These are phyloP conservation scores for Epithele typhae DNA, from an alignment of 768 basidiomycete genomes.

Conservation along the genomic window DNA sequence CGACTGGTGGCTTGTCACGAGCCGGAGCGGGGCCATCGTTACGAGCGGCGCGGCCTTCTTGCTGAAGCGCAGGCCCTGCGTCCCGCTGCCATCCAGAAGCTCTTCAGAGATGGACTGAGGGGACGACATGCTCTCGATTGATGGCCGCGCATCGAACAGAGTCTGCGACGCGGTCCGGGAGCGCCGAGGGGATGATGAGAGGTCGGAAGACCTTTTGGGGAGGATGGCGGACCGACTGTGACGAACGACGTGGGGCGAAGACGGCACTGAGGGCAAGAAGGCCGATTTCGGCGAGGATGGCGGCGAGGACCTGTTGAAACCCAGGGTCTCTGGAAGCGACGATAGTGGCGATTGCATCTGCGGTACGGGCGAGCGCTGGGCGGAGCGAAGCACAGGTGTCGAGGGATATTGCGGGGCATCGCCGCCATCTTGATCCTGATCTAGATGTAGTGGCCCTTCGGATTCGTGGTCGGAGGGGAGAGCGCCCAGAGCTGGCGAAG, in stretches of 20 bases:
- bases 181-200: constrained; percentile 5
- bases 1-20: constrained; percentile 23
- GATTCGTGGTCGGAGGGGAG: constrained; percentile 6
- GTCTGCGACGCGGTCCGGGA: constrained; percentile 10
- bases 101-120: constrained; percentile 37
- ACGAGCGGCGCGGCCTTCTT: constrained; percentile 1
- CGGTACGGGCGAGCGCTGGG: constrained; percentile 1
- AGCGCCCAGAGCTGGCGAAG: constrained; percentile 12
- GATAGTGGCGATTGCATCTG: constrained; percentile 11
- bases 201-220: neutral
- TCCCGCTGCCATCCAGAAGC: constrained; percentile 18
- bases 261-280: constrained; percentile 4
- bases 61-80: constrained; percentile 8
- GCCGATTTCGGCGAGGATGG: constrained; percentile 17
- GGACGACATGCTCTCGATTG: constrained; percentile 22
- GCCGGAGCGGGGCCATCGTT: constrained; percentile 8
- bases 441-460: constrained; percentile 11
- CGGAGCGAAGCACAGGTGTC: neutral
- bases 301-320: constrained; percentile 8
- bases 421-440: constrained; percentile 1
- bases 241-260: constrained; percentile 8
- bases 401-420: too few species aligned
- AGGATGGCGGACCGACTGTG: constrained; percentile 17
- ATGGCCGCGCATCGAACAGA: constrained; percentile 7
- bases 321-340: constrained; percentile 9